Conservation (phyloP, 805 yeast species). For the Hanseniaspora thailandica region DNA sequence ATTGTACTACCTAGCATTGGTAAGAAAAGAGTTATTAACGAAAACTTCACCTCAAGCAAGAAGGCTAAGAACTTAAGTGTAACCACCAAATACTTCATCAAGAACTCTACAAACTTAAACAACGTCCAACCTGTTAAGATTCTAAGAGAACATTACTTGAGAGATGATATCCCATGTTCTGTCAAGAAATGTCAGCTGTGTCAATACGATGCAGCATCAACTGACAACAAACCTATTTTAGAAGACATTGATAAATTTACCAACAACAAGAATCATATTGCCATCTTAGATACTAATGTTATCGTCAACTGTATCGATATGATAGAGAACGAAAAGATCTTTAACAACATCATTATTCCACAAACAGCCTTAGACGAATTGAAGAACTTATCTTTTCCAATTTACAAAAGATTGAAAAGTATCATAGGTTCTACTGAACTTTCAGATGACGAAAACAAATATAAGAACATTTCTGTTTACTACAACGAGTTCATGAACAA, state of each 20-base stretch:
- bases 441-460: conserved; percentile 34
- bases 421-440: conserved; percentile 42
- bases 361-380: conserved; percentile 93
- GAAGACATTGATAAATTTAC: conserved; percentile 50
- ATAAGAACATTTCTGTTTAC: conserved; percentile 76
- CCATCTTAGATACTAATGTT: conserved; percentile 79
- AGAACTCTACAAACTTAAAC: not conserved
- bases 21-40: conserved; percentile 11
- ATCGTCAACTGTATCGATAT: conserved; percentile 81
- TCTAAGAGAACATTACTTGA: conserved; percentile 84
- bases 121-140: conserved; percentile 40
- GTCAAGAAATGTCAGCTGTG: conserved; percentile 61
- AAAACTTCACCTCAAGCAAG: not conserved
- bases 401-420: conserved; percentile 71
- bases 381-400: conserved; percentile 72
- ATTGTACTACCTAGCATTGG: conserved; percentile 1
- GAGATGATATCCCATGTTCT: conserved; percentile 87
- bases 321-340: conserved; percentile 61
- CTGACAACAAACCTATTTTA: conserved; percentile 44
- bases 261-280: conserved; percentile 48
- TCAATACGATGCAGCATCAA: conserved; percentile 44
- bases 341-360: conserved; percentile 85
- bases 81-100: conserved; percentile 12
- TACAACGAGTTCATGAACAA: conserved; percentile 80
- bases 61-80: conserved; percentile 9